Base-by-base conservation (phyloP, 371 early-diverging fungal species). In the Saksenaea vasiformis region DNA sequence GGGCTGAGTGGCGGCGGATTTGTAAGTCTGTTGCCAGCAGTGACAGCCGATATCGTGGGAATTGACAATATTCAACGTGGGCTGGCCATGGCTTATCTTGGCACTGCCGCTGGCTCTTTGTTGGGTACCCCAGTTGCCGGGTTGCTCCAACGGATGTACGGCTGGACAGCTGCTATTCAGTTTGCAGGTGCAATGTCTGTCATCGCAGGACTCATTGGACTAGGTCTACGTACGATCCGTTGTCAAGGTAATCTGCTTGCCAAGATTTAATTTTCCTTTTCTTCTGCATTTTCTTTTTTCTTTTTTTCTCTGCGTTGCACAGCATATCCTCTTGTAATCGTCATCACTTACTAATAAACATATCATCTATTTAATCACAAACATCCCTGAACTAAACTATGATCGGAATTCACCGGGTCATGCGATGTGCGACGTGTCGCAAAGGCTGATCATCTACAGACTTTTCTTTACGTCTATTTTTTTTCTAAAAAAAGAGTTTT, bases 111-210 rank as follows among this genome's bases (percentile, higher is more conserved):
- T 15, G 84, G 82, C 24, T 73, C 74, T n/a, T 60, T 82, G 3
- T 47, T 83, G 22, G 85, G 85, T 0, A 77, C 83, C 0, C 78
- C 82, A 1, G n/a, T 83, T 27, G 78, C 75, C 4, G 85, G 85
- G 31, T 57, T 66, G n/a, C 72, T 85, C 28, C 62, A 78, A 35
- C 70, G 72, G 28, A 27, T 65, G 7, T 77, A 70, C 22, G 67
- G 72, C 3, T 86, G 77, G 62, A 39, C 81, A 2, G 83, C 86
- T 0, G 76, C 78, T n/a, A 82, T 86, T 57, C 72, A 84, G 61
- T 83, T 81, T 39, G 68, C 77, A 5, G 86, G 84, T n/a, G 71
- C 70, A 1, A 73, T 76, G 47, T 43, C 78, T 19, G 61, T 82
- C 31, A 10, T 71, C 17, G 80, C 78, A 14, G 71, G 76, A 5